Conservation (phyloP, 2,329 filamentous ascomycete genomes). For the Xenosphaeropsis pyriputrescens region DNA sequence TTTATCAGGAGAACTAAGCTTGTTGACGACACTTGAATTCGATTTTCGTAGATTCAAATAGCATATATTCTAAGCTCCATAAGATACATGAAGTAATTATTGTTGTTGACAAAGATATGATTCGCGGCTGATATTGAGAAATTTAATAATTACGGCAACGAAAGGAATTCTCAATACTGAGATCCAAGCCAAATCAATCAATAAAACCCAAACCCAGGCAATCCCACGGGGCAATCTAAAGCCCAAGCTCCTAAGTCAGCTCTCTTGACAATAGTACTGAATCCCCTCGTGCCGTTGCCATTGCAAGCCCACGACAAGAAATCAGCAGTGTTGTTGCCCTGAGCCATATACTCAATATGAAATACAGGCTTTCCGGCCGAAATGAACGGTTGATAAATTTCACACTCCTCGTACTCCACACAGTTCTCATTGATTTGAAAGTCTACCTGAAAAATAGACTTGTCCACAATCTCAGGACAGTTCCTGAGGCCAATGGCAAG, state of each 20-base stretch:
- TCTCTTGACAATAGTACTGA: constrained; percentile 1
- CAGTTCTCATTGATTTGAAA: constrained; percentile 61
- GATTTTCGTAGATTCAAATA: no score
- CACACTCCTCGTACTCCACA: constrained; percentile 41
- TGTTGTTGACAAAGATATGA: no score
- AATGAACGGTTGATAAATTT: constrained; percentile 40
- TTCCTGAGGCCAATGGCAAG: constrained; percentile 56
- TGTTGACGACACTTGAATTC: no score
- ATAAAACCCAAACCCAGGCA: not conserved
- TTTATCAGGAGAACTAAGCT: no score
- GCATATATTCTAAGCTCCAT: no score
- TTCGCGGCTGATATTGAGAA: no score
- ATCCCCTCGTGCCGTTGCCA: not conserved
- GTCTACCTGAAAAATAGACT: constrained; percentile 23
- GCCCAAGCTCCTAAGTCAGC: not conserved
- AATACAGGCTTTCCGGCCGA: constrained; percentile 50
- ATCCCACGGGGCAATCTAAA: not conserved
- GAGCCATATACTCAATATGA: constrained; percentile 52
- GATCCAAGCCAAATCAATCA: not conserved
- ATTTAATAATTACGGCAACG: no score
- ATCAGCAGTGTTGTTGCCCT: constrained; percentile 14
- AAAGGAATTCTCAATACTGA: not conserved
- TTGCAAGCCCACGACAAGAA: not conserved
- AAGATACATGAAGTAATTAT: no score
- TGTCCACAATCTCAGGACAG: constrained; percentile 40